Conservation (phyloP, 163 green algal genomes). For the Scenedesmus sp. region DNA sequence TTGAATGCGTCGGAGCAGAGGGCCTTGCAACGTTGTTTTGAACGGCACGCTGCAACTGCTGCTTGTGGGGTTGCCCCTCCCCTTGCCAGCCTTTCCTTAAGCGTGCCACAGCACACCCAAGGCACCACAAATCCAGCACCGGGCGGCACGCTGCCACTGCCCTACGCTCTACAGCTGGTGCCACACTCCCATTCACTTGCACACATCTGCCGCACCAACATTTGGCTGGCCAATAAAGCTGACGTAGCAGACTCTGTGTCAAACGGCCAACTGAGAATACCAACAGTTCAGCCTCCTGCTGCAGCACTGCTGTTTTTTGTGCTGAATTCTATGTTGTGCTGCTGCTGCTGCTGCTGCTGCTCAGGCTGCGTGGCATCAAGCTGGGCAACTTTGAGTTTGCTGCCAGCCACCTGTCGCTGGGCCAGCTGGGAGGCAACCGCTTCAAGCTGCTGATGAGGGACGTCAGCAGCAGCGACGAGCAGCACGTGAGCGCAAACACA, state of each 20-base stretch:
- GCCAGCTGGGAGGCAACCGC: constrained; percentile 83
- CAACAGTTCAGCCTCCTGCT: too few species aligned
- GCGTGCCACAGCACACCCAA: neutral
- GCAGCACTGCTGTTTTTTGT: neutral
- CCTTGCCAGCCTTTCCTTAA: neutral
- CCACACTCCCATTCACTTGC: neutral
- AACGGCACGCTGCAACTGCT: constrained; percentile 14
- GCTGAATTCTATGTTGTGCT: neutral
- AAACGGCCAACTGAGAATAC: too few species aligned
- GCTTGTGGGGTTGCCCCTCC: neutral
- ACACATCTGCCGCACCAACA: too few species aligned
- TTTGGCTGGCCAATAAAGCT: too few species aligned
- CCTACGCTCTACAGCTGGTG: constrained; percentile 18
- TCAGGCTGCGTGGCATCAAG: constrained; percentile 68
- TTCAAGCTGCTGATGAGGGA: constrained; percentile 75
- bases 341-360: constrained; percentile 10
- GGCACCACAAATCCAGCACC: constrained; percentile 23
- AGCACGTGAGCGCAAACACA: constrained; percentile 21
- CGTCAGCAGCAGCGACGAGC: constrained; percentile 20
- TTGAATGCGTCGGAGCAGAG: too few species aligned
- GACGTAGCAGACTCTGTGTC: too few species aligned
- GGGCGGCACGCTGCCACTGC: neutral
- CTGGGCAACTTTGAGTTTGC: constrained; percentile 84
- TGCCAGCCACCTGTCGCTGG: constrained; percentile 73
- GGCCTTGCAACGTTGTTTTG: neutral